These are phyloP conservation scores for Coemansia sp. DNA, from an alignment of 192 early-diverging fungal species.

Conservation along the genomic window DNA sequence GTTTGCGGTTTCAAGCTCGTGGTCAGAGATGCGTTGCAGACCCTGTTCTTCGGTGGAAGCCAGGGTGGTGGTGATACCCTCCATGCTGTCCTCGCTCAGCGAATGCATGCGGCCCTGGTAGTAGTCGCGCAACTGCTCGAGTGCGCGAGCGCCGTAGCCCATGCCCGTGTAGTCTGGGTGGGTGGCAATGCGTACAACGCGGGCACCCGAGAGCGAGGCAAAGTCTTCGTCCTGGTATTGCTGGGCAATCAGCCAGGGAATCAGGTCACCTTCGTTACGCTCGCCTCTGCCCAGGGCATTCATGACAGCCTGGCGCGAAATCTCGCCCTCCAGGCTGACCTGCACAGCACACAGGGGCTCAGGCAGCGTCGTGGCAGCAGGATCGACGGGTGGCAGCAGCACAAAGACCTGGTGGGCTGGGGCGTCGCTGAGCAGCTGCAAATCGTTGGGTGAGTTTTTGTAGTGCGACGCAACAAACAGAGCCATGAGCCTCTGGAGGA, in stretches of 20 bases:
- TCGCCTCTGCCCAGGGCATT: constrained; percentile 80
- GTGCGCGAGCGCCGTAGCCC: constrained; percentile 92
- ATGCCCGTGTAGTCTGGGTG: constrained; percentile 95
- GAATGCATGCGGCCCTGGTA: constrained; percentile 78
- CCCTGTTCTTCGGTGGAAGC: constrained; percentile 52
- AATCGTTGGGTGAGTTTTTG: constrained; percentile 98
- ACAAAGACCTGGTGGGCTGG: constrained; percentile 98
- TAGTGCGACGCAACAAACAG: constrained; percentile 98
- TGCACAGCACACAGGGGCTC: constrained; percentile 90
- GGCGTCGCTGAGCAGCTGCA: constrained; percentile 96
- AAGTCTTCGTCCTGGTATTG: constrained; percentile 97
- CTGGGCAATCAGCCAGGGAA: constrained; percentile 96
- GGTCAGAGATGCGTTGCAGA: constrained; percentile 55
- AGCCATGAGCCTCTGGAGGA: constrained; percentile 97
- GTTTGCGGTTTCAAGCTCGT: constrained; percentile 54
- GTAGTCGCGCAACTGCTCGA: constrained; percentile 82
- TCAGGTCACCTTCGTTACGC: constrained; percentile 88
- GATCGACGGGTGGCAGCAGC: constrained; percentile 83
- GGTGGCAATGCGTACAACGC: constrained; percentile 96
- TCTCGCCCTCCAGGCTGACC: constrained; percentile 91
- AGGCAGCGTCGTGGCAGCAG: constrained; percentile 65
- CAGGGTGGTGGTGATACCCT: constrained; percentile 49
- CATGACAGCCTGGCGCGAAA: constrained; percentile 82
- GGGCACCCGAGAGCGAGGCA: constrained; percentile 88
- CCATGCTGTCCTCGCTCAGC: constrained; percentile 54